Evolutionary conservation across 208 protist genomes (phyloP).

Genomic region (Crithidia expoeki): DNA sequence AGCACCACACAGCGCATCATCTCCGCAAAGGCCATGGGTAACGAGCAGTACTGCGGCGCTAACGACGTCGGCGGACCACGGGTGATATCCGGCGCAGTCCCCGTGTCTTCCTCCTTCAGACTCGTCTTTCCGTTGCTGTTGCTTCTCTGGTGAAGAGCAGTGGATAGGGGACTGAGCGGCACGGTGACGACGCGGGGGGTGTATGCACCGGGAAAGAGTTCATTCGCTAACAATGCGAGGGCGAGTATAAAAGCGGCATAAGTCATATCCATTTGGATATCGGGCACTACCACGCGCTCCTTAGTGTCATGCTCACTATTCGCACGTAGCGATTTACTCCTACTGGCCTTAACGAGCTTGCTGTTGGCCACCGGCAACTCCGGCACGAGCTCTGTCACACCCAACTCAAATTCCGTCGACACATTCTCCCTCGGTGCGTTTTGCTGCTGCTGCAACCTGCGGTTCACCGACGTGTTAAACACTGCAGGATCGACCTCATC

Average conservation of each 20-base stretch:
- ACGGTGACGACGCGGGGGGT: constrained; percentile 4
- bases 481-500: constrained; percentile 24
- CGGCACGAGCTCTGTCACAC: neutral
- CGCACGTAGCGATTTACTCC: neutral
- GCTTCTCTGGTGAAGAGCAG: neutral
- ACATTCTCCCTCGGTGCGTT: neutral
- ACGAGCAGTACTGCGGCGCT: constrained; percentile 25
- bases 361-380: neutral
- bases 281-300: constrained; percentile 21
- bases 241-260: constrained; percentile 74
- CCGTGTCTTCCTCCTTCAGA: neutral
- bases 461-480: neutral
- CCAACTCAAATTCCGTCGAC: constrained; percentile 5
- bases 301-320: neutral
- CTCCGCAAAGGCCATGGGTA: constrained; percentile 20
- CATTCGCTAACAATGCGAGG: constrained; percentile 63
- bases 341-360: neutral
- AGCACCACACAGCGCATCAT: constrained; percentile 31
- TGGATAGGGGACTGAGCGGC: neutral
- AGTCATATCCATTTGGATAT: constrained; percentile 57
- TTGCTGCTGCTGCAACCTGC: neutral
- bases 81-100: neutral
- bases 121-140: neutral
- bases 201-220: constrained; percentile 44
- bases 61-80: neutral